Evolutionary conservation across 345 rosid species (phyloP).

Genomic region (Odontarrhena argentea): DNA sequence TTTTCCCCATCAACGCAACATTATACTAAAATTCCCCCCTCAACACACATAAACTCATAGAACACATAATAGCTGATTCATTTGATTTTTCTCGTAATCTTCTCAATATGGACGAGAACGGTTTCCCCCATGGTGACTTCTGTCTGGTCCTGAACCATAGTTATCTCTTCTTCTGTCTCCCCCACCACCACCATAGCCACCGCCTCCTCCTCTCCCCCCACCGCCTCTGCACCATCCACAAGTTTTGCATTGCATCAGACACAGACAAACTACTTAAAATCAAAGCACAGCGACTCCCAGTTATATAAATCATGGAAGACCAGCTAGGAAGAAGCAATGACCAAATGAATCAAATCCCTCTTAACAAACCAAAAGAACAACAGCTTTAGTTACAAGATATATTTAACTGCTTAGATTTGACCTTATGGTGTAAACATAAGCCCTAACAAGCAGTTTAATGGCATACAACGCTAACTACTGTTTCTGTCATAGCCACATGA

Average conservation of each 20-base stretch:
- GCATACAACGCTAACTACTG: neutral
- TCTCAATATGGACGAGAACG: constrained; percentile 89
- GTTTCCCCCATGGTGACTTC: constrained; percentile 83
- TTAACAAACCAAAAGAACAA: constrained; percentile 19
- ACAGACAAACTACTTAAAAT: constrained; percentile 1
- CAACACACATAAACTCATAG: constrained; percentile 36
- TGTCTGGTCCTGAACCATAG: constrained; percentile 84
- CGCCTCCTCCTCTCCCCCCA: constrained; percentile 54
- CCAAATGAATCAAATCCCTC: constrained; percentile 3
- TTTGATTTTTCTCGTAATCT: constrained; percentile 17
- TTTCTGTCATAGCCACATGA: constrained; percentile 8
- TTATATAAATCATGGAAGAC: neutral
- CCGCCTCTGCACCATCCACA: constrained; percentile 50
- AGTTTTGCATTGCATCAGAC: constrained; percentile 11
- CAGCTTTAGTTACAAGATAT: neutral
- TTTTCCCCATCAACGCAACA: constrained; percentile 29
- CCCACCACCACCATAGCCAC: constrained; percentile 81
- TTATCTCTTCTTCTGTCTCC: constrained; percentile 88
- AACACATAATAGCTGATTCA: constrained; percentile 34
- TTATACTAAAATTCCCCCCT: constrained; percentile 33
- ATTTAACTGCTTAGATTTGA: neutral
- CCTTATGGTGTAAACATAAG: neutral
- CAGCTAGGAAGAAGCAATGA: constrained; percentile 3
- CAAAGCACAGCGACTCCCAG: constrained; percentile 16
- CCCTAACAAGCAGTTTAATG: neutral